Evolutionary conservation across 2,329 filamentous ascomycete genomes (phyloP).

Genomic region (Talaromyces albobiverticillius): DNA sequence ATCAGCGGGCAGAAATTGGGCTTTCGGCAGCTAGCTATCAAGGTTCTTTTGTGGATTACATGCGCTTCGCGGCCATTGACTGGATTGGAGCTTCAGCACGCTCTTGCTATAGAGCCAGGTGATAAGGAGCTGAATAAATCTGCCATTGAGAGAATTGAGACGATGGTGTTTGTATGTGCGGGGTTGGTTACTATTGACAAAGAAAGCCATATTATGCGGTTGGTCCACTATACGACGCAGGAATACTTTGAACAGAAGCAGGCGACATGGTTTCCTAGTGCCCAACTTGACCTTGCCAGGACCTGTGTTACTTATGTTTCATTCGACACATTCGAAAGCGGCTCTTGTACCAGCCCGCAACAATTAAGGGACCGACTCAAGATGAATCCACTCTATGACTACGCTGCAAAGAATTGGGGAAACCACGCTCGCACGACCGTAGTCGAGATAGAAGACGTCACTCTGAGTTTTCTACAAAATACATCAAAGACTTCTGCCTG

Average conservation of each 20-base stretch:
- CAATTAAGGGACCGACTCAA: background rate
- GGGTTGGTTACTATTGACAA: conserved; percentile 33
- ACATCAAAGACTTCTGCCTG: background rate
- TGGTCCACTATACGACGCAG: conserved; percentile 34
- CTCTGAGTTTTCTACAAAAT: conserved; percentile 3
- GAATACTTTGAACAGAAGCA: conserved; percentile 25
- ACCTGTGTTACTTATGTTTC: conserved; percentile 23
- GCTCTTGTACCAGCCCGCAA: conserved; percentile 1
- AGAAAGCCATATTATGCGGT: conserved; percentile 25
- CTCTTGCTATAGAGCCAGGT: background rate
- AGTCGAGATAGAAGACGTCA: background rate
- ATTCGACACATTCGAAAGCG: conserved; percentile 18
- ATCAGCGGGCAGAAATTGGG: conserved; percentile 39
- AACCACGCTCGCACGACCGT: conserved; percentile 12
- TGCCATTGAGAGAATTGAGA: conserved; percentile 23
- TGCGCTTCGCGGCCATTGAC: conserved; percentile 35
- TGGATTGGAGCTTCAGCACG: conserved; percentile 35
- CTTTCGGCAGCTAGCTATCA: conserved; percentile 35
- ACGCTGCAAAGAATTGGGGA: conserved; percentile 21
- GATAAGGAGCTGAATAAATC: conserved; percentile 1
- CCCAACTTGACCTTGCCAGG: conserved; percentile 15
- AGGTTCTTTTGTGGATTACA: conserved; percentile 42
- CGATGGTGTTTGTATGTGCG: conserved; percentile 27
- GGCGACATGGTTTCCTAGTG: conserved; percentile 25
- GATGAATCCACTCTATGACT: conserved; percentile 18